Evolutionary conservation across 179 eudicot genomes (phyloP).

Genomic region (Gypsophila paniculata): DNA sequence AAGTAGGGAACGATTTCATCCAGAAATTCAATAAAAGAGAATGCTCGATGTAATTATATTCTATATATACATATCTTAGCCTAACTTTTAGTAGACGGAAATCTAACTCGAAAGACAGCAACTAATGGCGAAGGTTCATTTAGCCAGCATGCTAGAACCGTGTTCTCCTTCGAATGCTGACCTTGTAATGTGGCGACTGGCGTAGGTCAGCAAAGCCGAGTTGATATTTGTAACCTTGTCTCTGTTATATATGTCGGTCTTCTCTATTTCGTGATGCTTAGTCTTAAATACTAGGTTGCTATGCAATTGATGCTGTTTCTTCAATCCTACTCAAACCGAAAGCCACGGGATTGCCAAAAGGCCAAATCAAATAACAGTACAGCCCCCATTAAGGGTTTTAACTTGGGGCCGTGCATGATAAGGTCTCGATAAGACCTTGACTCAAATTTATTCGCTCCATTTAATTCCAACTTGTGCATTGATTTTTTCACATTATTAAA

Average conservation of each 20-base stretch:
- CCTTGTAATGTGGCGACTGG: slow-evolving; percentile 25
- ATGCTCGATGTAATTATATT: slow-evolving; percentile 27
- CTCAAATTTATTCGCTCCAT: too few relatives aligned
- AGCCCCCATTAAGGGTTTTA: too few relatives aligned
- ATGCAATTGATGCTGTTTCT: too few relatives aligned
- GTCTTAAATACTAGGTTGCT: too few relatives aligned
- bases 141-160: slow-evolving; percentile 17
- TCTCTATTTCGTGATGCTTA: too few relatives aligned
- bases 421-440: too few relatives aligned
- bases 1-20: slow-evolving; percentile 23
- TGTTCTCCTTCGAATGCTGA: slow-evolving; percentile 20
- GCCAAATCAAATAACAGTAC: too few relatives aligned
- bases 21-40: slow-evolving; percentile 14
- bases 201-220: slow-evolving; percentile 17
- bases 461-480: too few relatives aligned
- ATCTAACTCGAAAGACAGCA: slow-evolving; percentile 24
- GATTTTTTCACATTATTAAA: too few relatives aligned
- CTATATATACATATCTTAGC: slow-evolving; percentile 26
- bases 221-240: slow-evolving; percentile 20
- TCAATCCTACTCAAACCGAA: too few relatives aligned
- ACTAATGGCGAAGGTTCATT: slow-evolving; percentile 23
- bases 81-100: slow-evolving; percentile 30
- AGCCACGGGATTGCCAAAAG: too few relatives aligned
- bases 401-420: too few relatives aligned
- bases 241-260: slow-evolving; percentile 19